Percentiles rank a stretch among this genome's conserved stretches.
Conservation (phyloP, 352 stramenopile species). For the Phytophthora sojae region DNA sequence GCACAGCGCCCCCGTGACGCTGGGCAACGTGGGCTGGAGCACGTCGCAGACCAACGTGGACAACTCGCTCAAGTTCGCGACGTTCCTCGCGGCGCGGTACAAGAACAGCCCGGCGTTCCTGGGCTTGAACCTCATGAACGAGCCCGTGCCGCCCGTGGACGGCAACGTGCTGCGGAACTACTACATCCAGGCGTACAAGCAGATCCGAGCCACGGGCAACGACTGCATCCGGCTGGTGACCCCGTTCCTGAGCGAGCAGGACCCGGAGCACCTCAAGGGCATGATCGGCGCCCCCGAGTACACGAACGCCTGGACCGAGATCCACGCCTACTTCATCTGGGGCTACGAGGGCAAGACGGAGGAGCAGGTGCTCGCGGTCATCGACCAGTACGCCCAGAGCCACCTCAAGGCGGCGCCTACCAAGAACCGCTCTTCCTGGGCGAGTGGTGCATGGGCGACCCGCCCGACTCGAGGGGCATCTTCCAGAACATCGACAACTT, state of each 20-base stretch:
- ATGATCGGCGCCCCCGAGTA: conserved; percentile 47
- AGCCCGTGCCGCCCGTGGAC: conserved; percentile 39
- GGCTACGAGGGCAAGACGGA: conserved; percentile 43
- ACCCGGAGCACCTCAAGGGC: conserved; percentile 15
- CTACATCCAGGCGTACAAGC: conserved; percentile 50
- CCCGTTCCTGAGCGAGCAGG: conserved; percentile 54
- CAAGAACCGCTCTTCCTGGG: conserved; percentile 35
- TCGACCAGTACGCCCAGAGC: conserved; percentile 29
- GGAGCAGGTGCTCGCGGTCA: conserved; percentile 18
- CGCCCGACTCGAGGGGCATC: conserved; percentile 31
- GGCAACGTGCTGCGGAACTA: conserved; percentile 37
- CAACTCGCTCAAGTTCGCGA: conserved; percentile 45
- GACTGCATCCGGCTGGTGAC: conserved; percentile 55
- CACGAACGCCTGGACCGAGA: conserved; percentile 67
- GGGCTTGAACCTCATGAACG: conserved; percentile 63
- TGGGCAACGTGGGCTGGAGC: conserved; percentile 33
- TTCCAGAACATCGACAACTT: conserved; percentile 45
- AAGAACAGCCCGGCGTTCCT: conserved; percentile 54
- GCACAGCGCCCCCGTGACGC: conserved; percentile 39
- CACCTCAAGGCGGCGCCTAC: conserved; percentile 20
- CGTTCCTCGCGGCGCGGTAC: conserved; percentile 54
- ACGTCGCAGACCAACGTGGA: conserved; percentile 29
- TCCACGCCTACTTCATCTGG: conserved; percentile 67
- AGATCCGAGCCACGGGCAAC: conserved; percentile 47
- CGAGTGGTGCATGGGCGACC: conserved; percentile 62